phyloP scores from a whole-genome alignment of 1,284 basidiomycete genomes.

The Cutaneotrichosporon arboriforme region DNA sequence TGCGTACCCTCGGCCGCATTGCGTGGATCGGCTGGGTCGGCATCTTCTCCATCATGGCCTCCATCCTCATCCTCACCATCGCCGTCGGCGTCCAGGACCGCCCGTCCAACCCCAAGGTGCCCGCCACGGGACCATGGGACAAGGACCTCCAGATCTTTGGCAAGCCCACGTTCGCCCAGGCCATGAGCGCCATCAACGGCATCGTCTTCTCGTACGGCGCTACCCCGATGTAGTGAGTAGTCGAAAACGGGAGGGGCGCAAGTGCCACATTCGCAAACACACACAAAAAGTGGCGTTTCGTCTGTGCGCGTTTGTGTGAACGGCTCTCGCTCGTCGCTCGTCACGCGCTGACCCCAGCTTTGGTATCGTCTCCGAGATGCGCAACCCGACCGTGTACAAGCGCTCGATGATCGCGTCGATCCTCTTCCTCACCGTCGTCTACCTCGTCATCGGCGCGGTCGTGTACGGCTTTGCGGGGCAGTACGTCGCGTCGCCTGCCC shows the following conservation, averaged over 20 bases:
- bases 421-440: constrained; percentile 28
- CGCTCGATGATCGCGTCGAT: constrained; percentile 30
- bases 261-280: neutral
- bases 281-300: too few relatives aligned
- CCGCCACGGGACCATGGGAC: constrained; percentile 31
- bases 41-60: constrained; percentile 31
- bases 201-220: constrained; percentile 37
- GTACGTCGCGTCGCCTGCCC: constrained; percentile 33
- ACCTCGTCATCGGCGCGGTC: constrained; percentile 25
- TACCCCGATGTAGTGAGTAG: constrained; percentile 27
- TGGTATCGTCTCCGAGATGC: constrained; percentile 43
- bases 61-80: constrained; percentile 44
- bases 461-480: constrained; percentile 19
- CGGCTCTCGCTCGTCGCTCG: neutral
- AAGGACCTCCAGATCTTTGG: constrained; percentile 29
- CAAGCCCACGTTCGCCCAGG: constrained; percentile 28
- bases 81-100: constrained; percentile 44
- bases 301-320: neutral
- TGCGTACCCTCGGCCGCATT: constrained; percentile 43
- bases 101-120: constrained; percentile 24
- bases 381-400: constrained; percentile 31
- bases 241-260: too few relatives aligned
- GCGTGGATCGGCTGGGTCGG: constrained; percentile 45
- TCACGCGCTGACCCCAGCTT: constrained; percentile 16
- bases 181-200: constrained; percentile 34